Evolutionary conservation across 805 yeast genomes (phyloP).

Genomic region (Nematodospora valgi): DNA sequence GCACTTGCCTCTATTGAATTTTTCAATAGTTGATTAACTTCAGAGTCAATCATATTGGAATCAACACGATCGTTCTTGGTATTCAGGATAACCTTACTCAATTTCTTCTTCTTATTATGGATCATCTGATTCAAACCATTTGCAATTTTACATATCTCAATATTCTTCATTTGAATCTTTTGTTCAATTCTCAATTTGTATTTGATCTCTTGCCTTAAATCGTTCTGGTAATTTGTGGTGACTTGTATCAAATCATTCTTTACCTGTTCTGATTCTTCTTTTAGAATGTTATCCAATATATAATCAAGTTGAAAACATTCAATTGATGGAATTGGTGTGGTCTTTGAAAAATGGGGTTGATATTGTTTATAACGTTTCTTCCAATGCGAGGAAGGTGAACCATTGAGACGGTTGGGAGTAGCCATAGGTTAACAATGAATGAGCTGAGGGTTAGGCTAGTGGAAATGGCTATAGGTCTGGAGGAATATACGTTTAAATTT

Average conservation of each 20-base stretch:
- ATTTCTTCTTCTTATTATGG: conserved; percentile 9
- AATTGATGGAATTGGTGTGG: conserved; percentile 21
- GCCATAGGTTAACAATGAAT: too few species aligned
- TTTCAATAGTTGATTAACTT: conserved; percentile 11
- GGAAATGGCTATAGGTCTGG: too few species aligned
- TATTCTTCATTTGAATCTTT: conserved; percentile 38
- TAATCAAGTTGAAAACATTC: conserved; percentile 29
- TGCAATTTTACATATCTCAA: conserved; percentile 30
- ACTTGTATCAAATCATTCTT: conserved; percentile 24
- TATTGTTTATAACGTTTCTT: not conserved
- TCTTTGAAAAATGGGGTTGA: not conserved
- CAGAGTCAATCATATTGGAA: conserved; percentile 11
- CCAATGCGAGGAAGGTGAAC: conserved; percentile 2
- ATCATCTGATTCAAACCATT: conserved; percentile 18
- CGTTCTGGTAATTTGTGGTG: conserved; percentile 31
- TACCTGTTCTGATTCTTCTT: conserved; percentile 28
- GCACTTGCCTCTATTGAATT: conserved; percentile 13
- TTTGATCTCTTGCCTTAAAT: conserved; percentile 32
- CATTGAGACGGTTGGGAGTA: not conserved
- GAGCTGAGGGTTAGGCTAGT: too few species aligned
- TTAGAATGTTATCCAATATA: conserved; percentile 23
- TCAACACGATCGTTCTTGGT: conserved; percentile 9
- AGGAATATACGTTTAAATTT: too few species aligned
- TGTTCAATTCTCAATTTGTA: conserved; percentile 34
- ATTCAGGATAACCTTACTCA: conserved; percentile 8